phyloP scores from a whole-genome alignment of 495 filamentous ascomycete species.

The Aspergillus cristatus region DNA sequence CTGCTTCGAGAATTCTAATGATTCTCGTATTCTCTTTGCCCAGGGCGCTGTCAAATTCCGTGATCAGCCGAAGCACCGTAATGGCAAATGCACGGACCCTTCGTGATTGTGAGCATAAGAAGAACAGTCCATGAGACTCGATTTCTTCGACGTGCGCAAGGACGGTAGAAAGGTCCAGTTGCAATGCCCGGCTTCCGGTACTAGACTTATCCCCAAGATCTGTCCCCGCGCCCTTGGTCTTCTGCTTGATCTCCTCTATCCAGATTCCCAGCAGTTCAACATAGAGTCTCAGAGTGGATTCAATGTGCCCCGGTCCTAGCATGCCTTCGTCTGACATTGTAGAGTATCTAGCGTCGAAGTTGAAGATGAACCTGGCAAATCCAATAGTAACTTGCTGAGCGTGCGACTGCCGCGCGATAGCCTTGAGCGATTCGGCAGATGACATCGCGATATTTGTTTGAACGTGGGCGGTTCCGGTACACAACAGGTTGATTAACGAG shows the following conservation, averaged over 20 bases:
- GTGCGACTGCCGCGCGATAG: slow-evolving; percentile 86
- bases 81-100: slow-evolving; percentile 84
- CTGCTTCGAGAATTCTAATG: slow-evolving; percentile 85
- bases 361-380: slow-evolving; percentile 95
- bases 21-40: slow-evolving; percentile 71
- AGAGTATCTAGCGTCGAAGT: slow-evolving; percentile 91
- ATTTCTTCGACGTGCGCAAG: slow-evolving; percentile 93
- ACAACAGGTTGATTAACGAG: slow-evolving; percentile 87
- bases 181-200: slow-evolving; percentile 51
- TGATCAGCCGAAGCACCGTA: slow-evolving; percentile 82
- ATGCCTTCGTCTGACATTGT: slow-evolving; percentile 98
- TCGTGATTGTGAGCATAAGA: slow-evolving; percentile 90
- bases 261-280: slow-evolving; percentile 91
- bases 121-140: slow-evolving; percentile 96
- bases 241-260: slow-evolving; percentile 91
- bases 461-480: slow-evolving; percentile 93
- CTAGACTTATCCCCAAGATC: slow-evolving; percentile 50
- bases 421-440: slow-evolving; percentile 86
- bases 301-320: slow-evolving; percentile 90
- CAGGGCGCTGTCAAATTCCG: slow-evolving; percentile 85
- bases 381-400: slow-evolving; percentile 95
- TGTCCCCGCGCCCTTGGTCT: slow-evolving; percentile 61
- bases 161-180: slow-evolving; percentile 77
- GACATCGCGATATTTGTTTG: slow-evolving; percentile 86
- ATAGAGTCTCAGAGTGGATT: slow-evolving; percentile 85